These are phyloP conservation scores for Scenedesmus sp. DNA, from an alignment of 163 green algal genomes.

Conservation along the genomic window DNA sequence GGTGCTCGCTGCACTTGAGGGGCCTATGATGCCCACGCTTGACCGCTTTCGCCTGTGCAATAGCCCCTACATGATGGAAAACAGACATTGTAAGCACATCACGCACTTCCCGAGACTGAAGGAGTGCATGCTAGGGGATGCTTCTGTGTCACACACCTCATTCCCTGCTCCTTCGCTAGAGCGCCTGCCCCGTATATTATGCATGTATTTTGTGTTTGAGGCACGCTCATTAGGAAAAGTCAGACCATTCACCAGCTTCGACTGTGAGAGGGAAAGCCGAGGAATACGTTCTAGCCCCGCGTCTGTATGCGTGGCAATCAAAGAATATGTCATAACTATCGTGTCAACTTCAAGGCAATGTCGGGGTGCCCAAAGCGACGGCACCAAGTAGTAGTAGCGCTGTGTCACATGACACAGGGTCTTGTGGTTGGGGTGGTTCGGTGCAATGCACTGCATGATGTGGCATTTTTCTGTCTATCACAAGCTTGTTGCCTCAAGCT, in stretches of 20 bases:
- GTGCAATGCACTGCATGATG: neutral
- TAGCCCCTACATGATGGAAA: neutral
- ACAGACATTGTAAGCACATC: neutral
- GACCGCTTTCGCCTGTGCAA: neutral
- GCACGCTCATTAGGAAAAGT: neutral
- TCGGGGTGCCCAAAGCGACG: neutral
- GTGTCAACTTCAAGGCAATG: neutral
- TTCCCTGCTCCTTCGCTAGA: neutral
- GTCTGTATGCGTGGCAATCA: neutral
- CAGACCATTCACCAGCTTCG: neutral
- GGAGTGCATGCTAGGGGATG: neutral
- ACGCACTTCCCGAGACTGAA: neutral
- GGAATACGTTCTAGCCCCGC: neutral
- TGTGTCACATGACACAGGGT: neutral
- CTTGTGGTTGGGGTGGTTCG: neutral
- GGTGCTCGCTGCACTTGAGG: slow-evolving; percentile 15
- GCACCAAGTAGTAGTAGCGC: neutral
- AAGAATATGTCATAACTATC: neutral
- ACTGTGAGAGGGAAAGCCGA: neutral
- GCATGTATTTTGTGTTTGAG: neutral
- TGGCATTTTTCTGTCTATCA: too few species aligned
- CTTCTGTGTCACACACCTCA: slow-evolving; percentile 30
- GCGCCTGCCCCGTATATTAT: neutral
- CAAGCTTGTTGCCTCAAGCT: too few species aligned
- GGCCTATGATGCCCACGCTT: slow-evolving; percentile 25